Percentiles rank a stretch among this genome's conserved stretches.
These are phyloP conservation scores for Coemansia sp. DNA, from an alignment of 192 early-diverging fungal genomes.

Conservation along the genomic window DNA sequence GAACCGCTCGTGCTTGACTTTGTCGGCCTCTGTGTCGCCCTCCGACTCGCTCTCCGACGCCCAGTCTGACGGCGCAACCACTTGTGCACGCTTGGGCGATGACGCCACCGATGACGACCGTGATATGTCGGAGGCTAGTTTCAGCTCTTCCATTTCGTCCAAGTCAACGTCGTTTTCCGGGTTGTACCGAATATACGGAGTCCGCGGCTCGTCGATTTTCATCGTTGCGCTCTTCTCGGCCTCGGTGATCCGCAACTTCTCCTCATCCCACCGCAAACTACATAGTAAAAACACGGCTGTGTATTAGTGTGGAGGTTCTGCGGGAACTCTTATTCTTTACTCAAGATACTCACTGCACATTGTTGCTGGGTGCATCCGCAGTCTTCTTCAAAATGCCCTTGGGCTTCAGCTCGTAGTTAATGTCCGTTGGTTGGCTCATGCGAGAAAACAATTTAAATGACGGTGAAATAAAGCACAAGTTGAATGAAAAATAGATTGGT, in stretches of 20 bases:
- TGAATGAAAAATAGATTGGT: background rate
- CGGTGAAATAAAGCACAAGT: no score
- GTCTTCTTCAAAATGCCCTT: conserved; percentile 54
- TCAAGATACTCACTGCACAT: conserved; percentile 32
- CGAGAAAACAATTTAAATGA: background rate
- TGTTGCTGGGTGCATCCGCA: conserved; percentile 19
- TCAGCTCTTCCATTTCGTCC: conserved; percentile 46
- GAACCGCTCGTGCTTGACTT: conserved; percentile 72
- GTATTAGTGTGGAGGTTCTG: background rate
- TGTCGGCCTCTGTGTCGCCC: conserved; percentile 36
- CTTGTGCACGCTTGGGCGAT: conserved; percentile 55
- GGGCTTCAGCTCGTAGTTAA: conserved; percentile 25
- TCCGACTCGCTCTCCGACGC: conserved; percentile 42
- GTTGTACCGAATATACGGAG: conserved; percentile 92
- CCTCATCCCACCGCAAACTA: conserved; percentile 92
- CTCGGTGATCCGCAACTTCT: conserved; percentile 86
- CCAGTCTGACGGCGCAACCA: conserved; percentile 40
- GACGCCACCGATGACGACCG: conserved; percentile 54
- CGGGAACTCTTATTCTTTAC: no score
- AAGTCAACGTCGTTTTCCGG: conserved; percentile 69
- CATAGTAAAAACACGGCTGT: conserved; percentile 10
- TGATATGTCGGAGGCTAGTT: conserved; percentile 32
- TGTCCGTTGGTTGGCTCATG: conserved; percentile 15
- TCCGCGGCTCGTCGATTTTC: conserved; percentile 97
- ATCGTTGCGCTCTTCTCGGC: conserved; percentile 87